These are phyloP conservation scores for Lactarius akahatsu DNA, from an alignment of 768 basidiomycete species.

Conservation along the genomic window DNA sequence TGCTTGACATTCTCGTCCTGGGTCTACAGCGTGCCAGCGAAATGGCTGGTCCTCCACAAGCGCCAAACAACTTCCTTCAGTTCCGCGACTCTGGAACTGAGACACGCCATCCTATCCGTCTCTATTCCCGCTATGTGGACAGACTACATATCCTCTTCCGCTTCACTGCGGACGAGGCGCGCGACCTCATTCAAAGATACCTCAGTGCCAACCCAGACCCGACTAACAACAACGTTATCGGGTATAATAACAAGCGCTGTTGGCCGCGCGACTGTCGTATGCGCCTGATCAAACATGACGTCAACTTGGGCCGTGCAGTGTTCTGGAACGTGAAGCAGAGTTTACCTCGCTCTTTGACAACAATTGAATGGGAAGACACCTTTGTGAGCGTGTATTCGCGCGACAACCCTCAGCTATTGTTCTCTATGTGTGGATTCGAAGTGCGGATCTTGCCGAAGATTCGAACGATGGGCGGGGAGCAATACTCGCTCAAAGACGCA, in stretches of 20 bases:
- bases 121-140: conserved; percentile 97
- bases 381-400: conserved; percentile 97
- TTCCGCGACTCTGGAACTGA: conserved; percentile 94
- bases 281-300: conserved; percentile 98
- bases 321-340: conserved; percentile 99
- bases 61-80: conserved; percentile 98
- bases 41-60: conserved; percentile 97
- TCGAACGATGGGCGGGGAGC: conserved; percentile 91
- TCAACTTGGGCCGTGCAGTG: conserved; percentile 95
- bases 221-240: conserved; percentile 98
- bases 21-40: conserved; percentile 98
- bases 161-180: conserved; percentile 94
- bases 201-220: conserved; percentile 97
- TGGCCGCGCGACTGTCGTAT: conserved; percentile 99
- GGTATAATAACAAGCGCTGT: conserved; percentile 98
- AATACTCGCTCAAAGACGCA: conserved; percentile 94
- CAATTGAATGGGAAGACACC: conserved; percentile 99
- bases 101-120: conserved; percentile 94
- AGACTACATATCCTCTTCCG: conserved; percentile 94
- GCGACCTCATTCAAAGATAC: conserved; percentile 97
- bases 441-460: conserved; percentile 96
- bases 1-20: conserved; percentile 92
- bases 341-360: conserved; percentile 90
- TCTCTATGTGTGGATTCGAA: conserved; percentile 99
- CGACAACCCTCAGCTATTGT: conserved; percentile 95